Evolutionary conservation across 2,329 filamentous ascomycete species (phyloP), one percentile per base, ranked within the genome.

Genomic region (Alternaria sp.): DNA sequence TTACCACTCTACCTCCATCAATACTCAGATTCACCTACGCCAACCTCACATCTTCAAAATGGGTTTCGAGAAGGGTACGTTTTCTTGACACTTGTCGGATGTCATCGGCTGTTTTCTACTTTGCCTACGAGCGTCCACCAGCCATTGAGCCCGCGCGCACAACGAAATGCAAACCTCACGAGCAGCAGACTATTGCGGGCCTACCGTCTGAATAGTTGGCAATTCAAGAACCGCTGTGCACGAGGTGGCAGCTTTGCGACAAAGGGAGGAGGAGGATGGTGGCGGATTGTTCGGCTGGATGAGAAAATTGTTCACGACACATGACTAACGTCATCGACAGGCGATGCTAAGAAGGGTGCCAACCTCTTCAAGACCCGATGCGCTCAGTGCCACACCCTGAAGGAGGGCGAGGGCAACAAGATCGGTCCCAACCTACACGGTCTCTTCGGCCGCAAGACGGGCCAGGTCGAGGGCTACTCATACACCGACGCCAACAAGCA

Each of bases 401-500:
- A 96, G 83, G 86, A 85, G 67, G 90, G 86, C 75, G 95, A 94
- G 83, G 88, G 88, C 83, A 96, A 97, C 92, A 98, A 98, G 90
- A 92, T 97, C 82, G 95, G 95, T 79, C 95, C 95, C 77, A 93
- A 93, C 80, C 89, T 99, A 75, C 88, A 96, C 89, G 95, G 95
- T 80, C 92, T 99, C 71, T 99, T 97, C 81, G 95, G 95, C 81
- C 94, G 95, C 81, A 91, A 97, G 86, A 92, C 91, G 67, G 95
- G 95, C 76, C 86, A 89, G 79, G 92, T 96, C 73, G 90, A 92
- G 45, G 94, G 95, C 71, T 99, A 90, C 88, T 85, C 92, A 78
- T 99, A 98, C 89, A 97, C 95, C 82, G 95, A 99, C 79, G 95
- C 94, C 87, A 99, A 99, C 91, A 98, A 98, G 90, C 84, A 90